A percentile compares a stretch with the other conserved stretches of the same genome.
phyloP scores from a whole-genome alignment of 2,329 filamentous ascomycete genomes.

The Talaromyces sp. region DNA sequence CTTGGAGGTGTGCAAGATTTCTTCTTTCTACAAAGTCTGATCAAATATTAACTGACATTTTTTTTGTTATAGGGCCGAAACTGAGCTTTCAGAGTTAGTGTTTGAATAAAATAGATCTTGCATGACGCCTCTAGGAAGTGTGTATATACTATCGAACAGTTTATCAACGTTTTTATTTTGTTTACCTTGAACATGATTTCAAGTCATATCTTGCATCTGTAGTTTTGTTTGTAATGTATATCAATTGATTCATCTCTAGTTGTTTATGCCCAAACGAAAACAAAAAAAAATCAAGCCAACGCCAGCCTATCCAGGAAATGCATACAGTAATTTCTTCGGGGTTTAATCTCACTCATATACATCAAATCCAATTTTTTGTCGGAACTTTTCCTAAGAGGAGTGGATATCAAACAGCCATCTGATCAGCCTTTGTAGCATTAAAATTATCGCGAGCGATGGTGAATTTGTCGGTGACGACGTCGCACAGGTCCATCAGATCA shows the following conservation, averaged over 20 bases:
- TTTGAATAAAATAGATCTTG: constrained; percentile 1
- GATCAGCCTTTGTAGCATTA: constrained; percentile 32
- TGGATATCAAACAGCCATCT: constrained; percentile 25
- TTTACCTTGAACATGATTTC: not conserved
- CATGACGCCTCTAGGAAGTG: not conserved
- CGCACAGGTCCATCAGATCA: constrained; percentile 86
- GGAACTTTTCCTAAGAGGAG: not conserved
- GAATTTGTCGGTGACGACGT: constrained; percentile 91
- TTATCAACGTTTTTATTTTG: not conserved
- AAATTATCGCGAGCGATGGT: constrained; percentile 63
- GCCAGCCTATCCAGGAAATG: not conserved
- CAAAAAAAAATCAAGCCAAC: constrained; percentile 15
- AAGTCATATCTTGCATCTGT: not conserved
- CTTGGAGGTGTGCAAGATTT: constrained; percentile 68
- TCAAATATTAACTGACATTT: not conserved
- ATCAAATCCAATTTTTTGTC: not conserved
- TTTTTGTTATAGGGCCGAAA: constrained; percentile 21
- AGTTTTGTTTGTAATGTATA: not conserved
- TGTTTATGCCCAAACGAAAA: constrained; percentile 13
- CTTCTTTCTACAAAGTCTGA: not conserved
- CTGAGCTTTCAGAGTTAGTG: constrained; percentile 16
- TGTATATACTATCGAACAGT: constrained; percentile 9
- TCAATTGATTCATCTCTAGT: not conserved
- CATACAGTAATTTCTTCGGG: not conserved
- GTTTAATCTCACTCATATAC: not conserved